These are phyloP conservation scores for Tricholoma saponaceum DNA, from an alignment of 768 basidiomycete genomes.

Conservation along the genomic window DNA sequence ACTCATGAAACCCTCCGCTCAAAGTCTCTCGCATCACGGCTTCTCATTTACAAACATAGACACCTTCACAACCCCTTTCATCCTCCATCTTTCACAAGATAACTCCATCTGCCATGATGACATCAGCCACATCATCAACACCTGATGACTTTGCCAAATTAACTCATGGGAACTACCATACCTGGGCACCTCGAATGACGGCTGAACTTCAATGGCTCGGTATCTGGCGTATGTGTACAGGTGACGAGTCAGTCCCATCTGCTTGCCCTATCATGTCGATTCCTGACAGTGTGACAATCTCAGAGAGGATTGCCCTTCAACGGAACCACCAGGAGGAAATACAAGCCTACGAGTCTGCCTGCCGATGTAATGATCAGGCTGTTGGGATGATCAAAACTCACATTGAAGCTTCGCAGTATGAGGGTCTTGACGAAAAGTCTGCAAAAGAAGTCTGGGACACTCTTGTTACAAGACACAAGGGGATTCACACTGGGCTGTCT, in stretches of 20 bases:
- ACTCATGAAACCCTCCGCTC: neutral
- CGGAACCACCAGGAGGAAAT: neutral
- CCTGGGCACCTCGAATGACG: neutral
- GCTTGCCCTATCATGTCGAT: neutral
- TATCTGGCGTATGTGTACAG: constrained; percentile 3
- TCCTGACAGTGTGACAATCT: neutral
- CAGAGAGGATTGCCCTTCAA: neutral
- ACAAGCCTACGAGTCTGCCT: neutral
- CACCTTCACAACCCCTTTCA: neutral
- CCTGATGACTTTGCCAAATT: neutral
- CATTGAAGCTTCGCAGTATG: too few species aligned
- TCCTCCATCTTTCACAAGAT: neutral
- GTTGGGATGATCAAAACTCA: too few species aligned
- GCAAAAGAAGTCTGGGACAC: too few species aligned
- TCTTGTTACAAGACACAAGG: too few species aligned
- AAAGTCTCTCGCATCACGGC: neutral
- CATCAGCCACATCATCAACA: constrained; percentile 1
- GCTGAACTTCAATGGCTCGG: neutral
- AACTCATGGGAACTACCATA: constrained; percentile 2
- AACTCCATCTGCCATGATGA: neutral
- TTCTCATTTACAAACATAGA: neutral
- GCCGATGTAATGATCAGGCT: constrained; percentile 1
- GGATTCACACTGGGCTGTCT: too few species aligned
- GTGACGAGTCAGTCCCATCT: neutral
- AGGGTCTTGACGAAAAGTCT: too few species aligned